Base-by-base conservation (phyloP, 257 asterid genomes). In the Coffea eugenioides region DNA sequence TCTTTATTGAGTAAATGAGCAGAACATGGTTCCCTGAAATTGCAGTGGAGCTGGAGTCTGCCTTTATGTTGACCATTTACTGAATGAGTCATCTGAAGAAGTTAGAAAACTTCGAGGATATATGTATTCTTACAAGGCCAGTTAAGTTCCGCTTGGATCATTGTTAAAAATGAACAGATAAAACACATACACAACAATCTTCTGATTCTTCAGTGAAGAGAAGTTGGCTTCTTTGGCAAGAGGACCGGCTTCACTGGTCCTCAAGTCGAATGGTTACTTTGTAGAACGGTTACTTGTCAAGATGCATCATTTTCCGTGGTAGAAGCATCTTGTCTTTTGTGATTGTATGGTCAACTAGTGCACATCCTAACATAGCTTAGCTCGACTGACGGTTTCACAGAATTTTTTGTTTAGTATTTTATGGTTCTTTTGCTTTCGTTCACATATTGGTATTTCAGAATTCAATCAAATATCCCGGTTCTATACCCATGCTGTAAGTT, bases 71-170 rank as follows among this genome's bases (percentile, higher is more conserved):
- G 94, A 95, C 81, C 84, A 73, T 87, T 81, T 93, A 80, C 94
- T 95, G 39, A 77, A 85, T 3, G 94, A 85, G 82, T 92, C 99
- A 31, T 91, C 94, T 8, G 92, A 91, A 83, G 98, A 93, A 90
- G 86, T 92, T 73, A 85, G 91, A 88, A 95, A 93, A 85, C 95
- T 95, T 51, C 93, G 98, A 8, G 93, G 91, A 80, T 92, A 92
- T 78, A 95, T 95, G 97, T 93, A 93, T 79, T 79, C 97, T 27
- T 91, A 86, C 86, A 95, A 95, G 88, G 93, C 93, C 80, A 83
- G 89, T 84, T 93, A 83, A 85, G 57, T 10, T 52, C 62, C 52
- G 68, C 75, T 51, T 77, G 69, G 62, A 34, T 10, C 36, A 57
- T 21, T 51, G 9, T 67, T 3, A 10, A 51, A 34, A 20, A 52